Evolutionary conservation across 2,329 filamentous ascomycete species (phyloP).

Genomic region (Fusarium verticillioides): DNA sequence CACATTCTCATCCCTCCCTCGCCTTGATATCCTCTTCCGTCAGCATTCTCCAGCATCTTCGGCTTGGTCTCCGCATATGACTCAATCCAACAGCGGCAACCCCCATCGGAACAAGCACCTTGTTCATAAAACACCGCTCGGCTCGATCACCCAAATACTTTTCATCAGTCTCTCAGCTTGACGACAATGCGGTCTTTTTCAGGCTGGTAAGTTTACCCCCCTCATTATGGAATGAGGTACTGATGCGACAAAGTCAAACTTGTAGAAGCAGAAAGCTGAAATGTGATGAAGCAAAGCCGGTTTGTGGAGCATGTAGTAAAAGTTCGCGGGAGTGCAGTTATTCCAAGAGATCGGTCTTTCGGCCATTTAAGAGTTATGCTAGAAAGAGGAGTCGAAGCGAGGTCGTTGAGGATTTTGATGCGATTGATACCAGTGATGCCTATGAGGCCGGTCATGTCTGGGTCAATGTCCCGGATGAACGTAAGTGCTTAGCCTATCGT

Average conservation of each 20-base stretch:
- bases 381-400: neutral
- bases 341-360: slow-evolving; percentile 29
- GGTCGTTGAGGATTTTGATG: neutral
- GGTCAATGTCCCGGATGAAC: slow-evolving; percentile 27
- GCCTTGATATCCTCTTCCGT: slow-evolving; percentile 25
- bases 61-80: neutral
- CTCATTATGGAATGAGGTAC: neutral
- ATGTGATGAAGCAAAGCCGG: slow-evolving; percentile 40
- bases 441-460: slow-evolving; percentile 32
- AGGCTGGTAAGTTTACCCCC: slow-evolving; percentile 22
- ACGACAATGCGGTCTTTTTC: slow-evolving; percentile 40
- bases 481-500: neutral
- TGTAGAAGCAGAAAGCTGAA: slow-evolving; percentile 43
- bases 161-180: fast-evolving
- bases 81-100: neutral
- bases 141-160: neutral
- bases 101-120: neutral
- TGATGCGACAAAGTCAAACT: slow-evolving; percentile 26
- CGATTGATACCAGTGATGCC: neutral
- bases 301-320: slow-evolving; percentile 37
- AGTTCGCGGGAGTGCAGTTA: slow-evolving; percentile 31
- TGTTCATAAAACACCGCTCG: neutral
- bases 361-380: slow-evolving; percentile 8
- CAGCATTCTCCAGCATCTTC: neutral
- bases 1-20: slow-evolving; percentile 20